phyloP scores from a whole-genome alignment of 2,329 filamentous ascomycete genomes.

The Pseudogymnoascus verrucosus region DNA sequence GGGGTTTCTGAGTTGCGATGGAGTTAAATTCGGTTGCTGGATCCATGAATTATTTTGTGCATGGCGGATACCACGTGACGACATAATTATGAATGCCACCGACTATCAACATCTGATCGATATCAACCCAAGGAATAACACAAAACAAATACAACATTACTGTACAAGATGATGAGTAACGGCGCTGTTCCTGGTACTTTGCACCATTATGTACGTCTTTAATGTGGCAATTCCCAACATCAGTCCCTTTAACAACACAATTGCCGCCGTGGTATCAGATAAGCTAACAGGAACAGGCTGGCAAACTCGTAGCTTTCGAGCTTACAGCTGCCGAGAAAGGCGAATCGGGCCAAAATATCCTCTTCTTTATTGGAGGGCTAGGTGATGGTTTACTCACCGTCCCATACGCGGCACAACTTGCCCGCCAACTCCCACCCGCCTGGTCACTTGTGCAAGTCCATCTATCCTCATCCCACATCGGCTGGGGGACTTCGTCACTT shows the following conservation, averaged over 20 bases:
- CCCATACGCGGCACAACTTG: slow-evolving; percentile 37
- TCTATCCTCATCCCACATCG: slow-evolving; percentile 34
- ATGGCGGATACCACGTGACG: background rate
- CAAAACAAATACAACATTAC: slow-evolving; percentile 12
- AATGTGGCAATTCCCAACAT: background rate
- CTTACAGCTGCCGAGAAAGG: slow-evolving; percentile 17
- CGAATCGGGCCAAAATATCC: slow-evolving; percentile 30
- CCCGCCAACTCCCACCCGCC: slow-evolving; percentile 22
- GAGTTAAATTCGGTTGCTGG: slow-evolving; percentile 8
- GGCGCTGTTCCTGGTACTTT: slow-evolving; percentile 15
- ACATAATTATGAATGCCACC: background rate
- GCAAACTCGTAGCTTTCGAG: slow-evolving; percentile 28
- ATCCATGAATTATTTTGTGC: slow-evolving; percentile 2
- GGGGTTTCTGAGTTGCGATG: slow-evolving; percentile 1
- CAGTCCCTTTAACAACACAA: background rate
- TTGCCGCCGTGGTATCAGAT: background rate
- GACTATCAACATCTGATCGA: background rate
- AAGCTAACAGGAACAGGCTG: slow-evolving; percentile 17
- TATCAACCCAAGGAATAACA: background rate
- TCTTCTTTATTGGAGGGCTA: slow-evolving; percentile 48
- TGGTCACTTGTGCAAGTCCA: slow-evolving; percentile 41
- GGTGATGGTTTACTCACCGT: slow-evolving; percentile 44
- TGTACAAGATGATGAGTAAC: slow-evolving; percentile 13
- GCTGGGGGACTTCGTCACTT: slow-evolving; percentile 38
- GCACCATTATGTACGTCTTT: slow-evolving; percentile 17